phyloP scores from a whole-genome alignment of 208 protist species.

The Leishmania mexicana region DNA sequence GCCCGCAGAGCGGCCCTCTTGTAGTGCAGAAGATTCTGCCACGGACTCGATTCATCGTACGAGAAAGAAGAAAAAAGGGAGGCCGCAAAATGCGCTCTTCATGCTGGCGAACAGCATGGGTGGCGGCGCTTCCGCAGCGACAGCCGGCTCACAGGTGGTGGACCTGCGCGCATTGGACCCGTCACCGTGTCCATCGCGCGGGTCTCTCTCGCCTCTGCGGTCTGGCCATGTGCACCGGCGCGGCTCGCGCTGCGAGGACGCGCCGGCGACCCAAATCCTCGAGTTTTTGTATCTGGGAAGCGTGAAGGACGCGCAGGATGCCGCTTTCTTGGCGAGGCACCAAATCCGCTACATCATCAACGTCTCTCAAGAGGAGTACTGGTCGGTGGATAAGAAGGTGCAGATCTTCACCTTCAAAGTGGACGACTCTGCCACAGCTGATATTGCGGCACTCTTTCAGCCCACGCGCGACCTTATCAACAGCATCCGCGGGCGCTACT shows the following conservation, averaged over 20 bases:
- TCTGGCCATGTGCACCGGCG: neutral
- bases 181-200: conserved; percentile 11
- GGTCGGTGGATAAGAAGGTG: conserved; percentile 64
- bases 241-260: conserved; percentile 22
- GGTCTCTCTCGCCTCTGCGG: neutral
- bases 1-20: neutral
- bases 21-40: neutral
- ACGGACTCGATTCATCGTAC: neutral
- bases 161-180: conserved; percentile 26
- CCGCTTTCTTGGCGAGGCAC: conserved; percentile 60
- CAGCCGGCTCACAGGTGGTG: conserved; percentile 22
- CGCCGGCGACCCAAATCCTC: conserved; percentile 62
- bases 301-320: conserved; percentile 77
- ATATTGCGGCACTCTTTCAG: conserved; percentile 67
- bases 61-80: conserved; percentile 18
- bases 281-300: conserved; percentile 83
- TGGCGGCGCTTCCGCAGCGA: conserved; percentile 3
- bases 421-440: conserved; percentile 57
- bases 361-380: conserved; percentile 87
- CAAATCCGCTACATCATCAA: conserved; percentile 84
- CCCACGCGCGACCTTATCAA: conserved; percentile 65
- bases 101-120: conserved; percentile 14
- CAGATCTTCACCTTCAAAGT: conserved; percentile 72
- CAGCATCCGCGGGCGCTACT: conserved; percentile 52
- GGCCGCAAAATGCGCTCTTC: conserved; percentile 27